Base-by-base conservation (phyloP, 2,329 filamentous ascomycete genomes). In the Cordyceps militaris region DNA sequence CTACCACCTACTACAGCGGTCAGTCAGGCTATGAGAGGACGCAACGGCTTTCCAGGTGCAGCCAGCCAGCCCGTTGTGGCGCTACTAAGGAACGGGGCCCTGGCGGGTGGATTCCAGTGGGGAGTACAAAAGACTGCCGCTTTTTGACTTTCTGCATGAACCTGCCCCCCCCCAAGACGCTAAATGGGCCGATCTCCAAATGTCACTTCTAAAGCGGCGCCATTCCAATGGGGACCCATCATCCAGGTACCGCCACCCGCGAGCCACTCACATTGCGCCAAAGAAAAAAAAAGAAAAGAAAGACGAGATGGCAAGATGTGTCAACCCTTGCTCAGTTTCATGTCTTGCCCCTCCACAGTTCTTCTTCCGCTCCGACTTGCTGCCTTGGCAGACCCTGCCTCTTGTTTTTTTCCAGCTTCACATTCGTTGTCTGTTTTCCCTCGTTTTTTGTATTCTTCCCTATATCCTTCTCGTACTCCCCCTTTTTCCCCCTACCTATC, bases 401-500 rank as follows among this genome's bases (percentile, higher is more conserved):
- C 24, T 48, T 19, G 19, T 23, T 14, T 32, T 4, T 50, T 26
- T 51, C 36, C n/a, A 24, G 23, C 56, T 54, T 53, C 56, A 53
- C 49, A 50, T 50, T 56, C 54, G 43, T 54, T 54, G 7, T 34
- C 23, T n/a, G 7, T n/a, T 6, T 13, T 38, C 34, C 34, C 34
- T 38, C 34, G 16, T 48, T 38, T 57, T 44, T 21, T 59, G 62
- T 65, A 55, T 57, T 62, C 32, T 23, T 56, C 61, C 52, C 53
- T 43, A 34, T 16, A 56, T 47, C 36, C 58, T 56, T 49, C 53
- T 58, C 56, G 56, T 46, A 51, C 50, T 60, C 56, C 61, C 61
- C 59, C 59, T 63, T 65, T 59, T 61, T 61, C 59, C 57, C 61
- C 26, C 23, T 56, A 57, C 54, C 64, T 60, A 52, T 52, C 57